Evolutionary conservation across 2,329 filamentous ascomycete genomes (phyloP).

Genomic region (Rhinocladiella mackenziei): DNA sequence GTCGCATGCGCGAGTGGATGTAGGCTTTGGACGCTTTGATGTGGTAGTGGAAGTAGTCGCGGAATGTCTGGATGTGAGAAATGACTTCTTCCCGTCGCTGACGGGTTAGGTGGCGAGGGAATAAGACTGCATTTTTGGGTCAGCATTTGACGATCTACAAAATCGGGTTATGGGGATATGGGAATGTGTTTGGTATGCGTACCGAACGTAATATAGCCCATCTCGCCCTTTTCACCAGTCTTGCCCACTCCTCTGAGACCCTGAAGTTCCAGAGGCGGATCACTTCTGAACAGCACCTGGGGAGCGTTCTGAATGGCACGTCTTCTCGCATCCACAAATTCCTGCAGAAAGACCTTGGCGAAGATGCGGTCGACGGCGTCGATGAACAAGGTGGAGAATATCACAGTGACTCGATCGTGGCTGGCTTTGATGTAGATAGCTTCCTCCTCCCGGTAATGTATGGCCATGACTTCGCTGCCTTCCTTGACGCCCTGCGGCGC

Average conservation of each 20-base stretch:
- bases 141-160: constrained; percentile 16
- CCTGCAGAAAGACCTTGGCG: constrained; percentile 96
- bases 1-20: constrained; percentile 96
- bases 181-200: constrained; percentile 33
- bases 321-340: constrained; percentile 94
- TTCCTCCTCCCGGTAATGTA: constrained; percentile 98
- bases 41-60: constrained; percentile 99
- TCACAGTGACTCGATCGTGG: constrained; percentile 95
- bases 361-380: constrained; percentile 98
- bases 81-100: constrained; percentile 93
- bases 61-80: constrained; percentile 99
- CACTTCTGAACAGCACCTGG: constrained; percentile 92
- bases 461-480: constrained; percentile 88
- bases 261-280: constrained; percentile 87
- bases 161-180: constrained; percentile 16
- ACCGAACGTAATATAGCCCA: constrained; percentile 99
- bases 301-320: constrained; percentile 97
- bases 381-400: constrained; percentile 96
- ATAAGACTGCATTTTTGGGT: constrained; percentile 63
- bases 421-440: constrained; percentile 98
- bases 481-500: constrained; percentile 86
- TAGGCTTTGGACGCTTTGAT: constrained; percentile 99
- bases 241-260: constrained; percentile 76
- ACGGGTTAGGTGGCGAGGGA: constrained; percentile 86
- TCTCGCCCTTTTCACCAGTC: constrained; percentile 68